A percentile compares a stretch with the other conserved stretches of the same genome.
These are phyloP conservation scores for Colletotrichum neosansevieriae DNA, from an alignment of 2,329 filamentous ascomycete species.

Conservation along the genomic window DNA sequence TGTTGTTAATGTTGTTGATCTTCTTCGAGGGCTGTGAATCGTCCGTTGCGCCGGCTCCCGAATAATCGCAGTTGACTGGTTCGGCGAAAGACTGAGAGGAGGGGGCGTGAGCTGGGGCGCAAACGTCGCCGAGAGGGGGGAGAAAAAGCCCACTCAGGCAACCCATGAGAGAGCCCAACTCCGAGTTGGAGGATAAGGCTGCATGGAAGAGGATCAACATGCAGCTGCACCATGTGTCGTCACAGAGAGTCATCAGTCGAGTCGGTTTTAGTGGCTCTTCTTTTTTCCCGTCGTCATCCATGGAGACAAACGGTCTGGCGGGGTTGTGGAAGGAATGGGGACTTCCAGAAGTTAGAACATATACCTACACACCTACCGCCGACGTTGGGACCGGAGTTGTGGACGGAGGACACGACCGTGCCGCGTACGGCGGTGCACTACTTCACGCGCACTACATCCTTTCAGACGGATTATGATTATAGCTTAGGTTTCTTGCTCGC, in stretches of 20 bases:
- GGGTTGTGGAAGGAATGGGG: not conserved
- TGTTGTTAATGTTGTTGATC: not conserved
- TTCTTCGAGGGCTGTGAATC: conserved; percentile 8
- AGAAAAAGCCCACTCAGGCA: not conserved
- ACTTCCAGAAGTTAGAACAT: conserved; percentile 31
- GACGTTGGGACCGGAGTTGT: not conserved
- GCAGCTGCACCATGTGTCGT: conserved; percentile 34
- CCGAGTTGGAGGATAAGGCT: conserved; percentile 36
- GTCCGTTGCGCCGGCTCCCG: not conserved
- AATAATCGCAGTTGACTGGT: conserved; percentile 9
- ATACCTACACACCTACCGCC: conserved; percentile 3
- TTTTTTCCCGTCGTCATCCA: conserved; percentile 1
- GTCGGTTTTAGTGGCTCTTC: not conserved
- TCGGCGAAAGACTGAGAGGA: not conserved
- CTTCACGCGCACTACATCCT: not conserved
- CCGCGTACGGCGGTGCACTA: not conserved
- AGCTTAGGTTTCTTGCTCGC: too few relatives aligned
- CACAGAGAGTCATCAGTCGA: conserved; percentile 17
- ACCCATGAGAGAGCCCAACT: not conserved
- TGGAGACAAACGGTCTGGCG: not conserved
- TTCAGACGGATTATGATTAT: not conserved
- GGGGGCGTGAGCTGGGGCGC: not conserved
- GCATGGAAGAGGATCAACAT: conserved; percentile 34
- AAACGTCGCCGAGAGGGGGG: not conserved
- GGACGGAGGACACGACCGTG: not conserved